phyloP scores from a whole-genome alignment of 23 red algal genomes.

The Cyanidiococcus yangmingshanensis region DNA sequence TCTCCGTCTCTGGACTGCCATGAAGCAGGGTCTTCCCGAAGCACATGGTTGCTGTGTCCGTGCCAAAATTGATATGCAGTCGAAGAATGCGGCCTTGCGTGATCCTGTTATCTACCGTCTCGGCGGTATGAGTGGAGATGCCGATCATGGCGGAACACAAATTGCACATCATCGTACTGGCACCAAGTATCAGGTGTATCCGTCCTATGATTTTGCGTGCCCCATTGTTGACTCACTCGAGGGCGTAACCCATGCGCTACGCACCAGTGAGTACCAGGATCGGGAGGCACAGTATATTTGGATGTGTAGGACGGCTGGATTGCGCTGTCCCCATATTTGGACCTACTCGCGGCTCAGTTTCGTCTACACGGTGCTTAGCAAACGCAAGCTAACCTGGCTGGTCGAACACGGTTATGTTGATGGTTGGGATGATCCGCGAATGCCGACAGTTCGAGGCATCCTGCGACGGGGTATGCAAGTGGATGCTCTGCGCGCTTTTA shows the following conservation, averaged over 20 bases:
- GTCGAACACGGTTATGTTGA: slow-evolving; percentile 65
- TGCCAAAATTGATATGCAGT: slow-evolving; percentile 94
- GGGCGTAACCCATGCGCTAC: slow-evolving; percentile 94
- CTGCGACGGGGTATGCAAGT: slow-evolving; percentile 82
- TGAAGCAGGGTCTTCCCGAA: slow-evolving; percentile 48
- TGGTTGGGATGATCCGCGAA: slow-evolving; percentile 96
- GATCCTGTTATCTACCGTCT: slow-evolving; percentile 90
- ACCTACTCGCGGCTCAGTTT: slow-evolving; percentile 93
- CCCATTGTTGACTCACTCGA: slow-evolving; percentile 91
- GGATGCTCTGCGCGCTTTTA: slow-evolving; percentile 83
- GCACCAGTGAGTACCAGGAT: slow-evolving; percentile 88
- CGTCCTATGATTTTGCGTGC: slow-evolving; percentile 99
- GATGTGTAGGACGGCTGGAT: slow-evolving; percentile 51
- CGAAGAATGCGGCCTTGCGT: slow-evolving; percentile 81
- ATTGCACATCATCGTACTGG: slow-evolving; percentile 53
- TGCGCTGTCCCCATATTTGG: slow-evolving; percentile 68
- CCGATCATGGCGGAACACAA: background rate
- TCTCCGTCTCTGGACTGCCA: slow-evolving; percentile 69
- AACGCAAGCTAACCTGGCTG: slow-evolving; percentile 85
- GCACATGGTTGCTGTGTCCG: slow-evolving; percentile 55
- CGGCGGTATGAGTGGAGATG: slow-evolving; percentile 22
- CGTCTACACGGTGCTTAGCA: slow-evolving; percentile 76
- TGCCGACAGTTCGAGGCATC: slow-evolving; percentile 89
- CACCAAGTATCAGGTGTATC: slow-evolving; percentile 73
- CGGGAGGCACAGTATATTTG: slow-evolving; percentile 84